phyloP scores from a whole-genome alignment of 768 basidiomycete genomes.

The Neoboletus subvelutipes region DNA sequence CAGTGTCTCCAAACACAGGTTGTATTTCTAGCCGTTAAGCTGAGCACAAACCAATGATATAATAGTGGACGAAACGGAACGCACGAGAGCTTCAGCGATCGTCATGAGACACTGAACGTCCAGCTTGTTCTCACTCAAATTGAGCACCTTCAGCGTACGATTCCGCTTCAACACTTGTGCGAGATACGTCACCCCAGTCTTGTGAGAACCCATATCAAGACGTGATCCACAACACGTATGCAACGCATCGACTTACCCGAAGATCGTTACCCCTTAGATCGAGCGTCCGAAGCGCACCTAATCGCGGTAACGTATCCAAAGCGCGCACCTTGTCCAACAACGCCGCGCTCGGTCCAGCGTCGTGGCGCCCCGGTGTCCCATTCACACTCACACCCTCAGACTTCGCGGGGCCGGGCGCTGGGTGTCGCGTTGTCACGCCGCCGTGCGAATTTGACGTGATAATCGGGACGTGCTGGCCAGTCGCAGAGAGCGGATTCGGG shows the following conservation, averaged over 20 bases:
- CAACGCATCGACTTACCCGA: slow-evolving; percentile 52
- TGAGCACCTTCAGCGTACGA: slow-evolving; percentile 89
- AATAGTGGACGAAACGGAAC: slow-evolving; percentile 22
- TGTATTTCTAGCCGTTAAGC: slow-evolving; percentile 74
- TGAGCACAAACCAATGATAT: background rate
- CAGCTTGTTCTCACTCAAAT: slow-evolving; percentile 92
- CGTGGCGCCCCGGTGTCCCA: slow-evolving; percentile 12
- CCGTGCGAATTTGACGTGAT: slow-evolving; percentile 65
- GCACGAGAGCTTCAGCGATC: slow-evolving; percentile 86
- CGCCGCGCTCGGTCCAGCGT: slow-evolving; percentile 65
- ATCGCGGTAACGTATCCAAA: slow-evolving; percentile 80
- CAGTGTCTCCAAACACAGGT: slow-evolving; percentile 78
- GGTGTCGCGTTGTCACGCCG: slow-evolving; percentile 49
- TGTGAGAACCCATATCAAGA: background rate
- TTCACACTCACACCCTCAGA: slow-evolving; percentile 1
- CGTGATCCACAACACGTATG: background rate
- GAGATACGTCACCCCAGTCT: slow-evolving; percentile 83
- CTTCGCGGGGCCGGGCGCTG: slow-evolving; percentile 10
- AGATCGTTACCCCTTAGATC: slow-evolving; percentile 94
- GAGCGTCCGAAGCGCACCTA: slow-evolving; percentile 84
- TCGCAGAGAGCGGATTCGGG: slow-evolving; percentile 40
- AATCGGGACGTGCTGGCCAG: slow-evolving; percentile 57
- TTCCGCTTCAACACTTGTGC: slow-evolving; percentile 97
- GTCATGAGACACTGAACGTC: slow-evolving; percentile 76
- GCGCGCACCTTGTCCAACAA: slow-evolving; percentile 86